Base-by-base conservation (phyloP, 371 early-diverging fungal genomes). In the Mucor saturninus region DNA sequence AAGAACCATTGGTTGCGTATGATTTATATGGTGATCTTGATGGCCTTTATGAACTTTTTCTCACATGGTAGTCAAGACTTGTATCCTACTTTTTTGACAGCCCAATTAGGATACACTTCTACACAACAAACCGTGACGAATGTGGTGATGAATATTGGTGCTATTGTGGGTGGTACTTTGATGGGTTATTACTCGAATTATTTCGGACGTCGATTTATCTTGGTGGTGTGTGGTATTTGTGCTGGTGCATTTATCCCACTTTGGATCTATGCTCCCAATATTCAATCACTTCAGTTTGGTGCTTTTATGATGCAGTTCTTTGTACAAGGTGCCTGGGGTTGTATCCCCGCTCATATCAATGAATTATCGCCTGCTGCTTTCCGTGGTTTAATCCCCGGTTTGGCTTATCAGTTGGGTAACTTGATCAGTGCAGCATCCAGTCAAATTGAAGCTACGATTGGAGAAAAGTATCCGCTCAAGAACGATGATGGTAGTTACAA, bases 51-150 rank as follows among this genome's bases (percentile, higher is more conserved):
- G 75, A 88, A 87, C 67, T 91, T 89, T 67, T 78, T 89, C 58
- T 83, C 83, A 3, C 90, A 90, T 59, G 90, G 92, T 28, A 80
- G 83, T 30, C 89, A 90, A 40, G 92, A 90, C 70, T 64, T 92
- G 32, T 91, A 83, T 62, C 92, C 92, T 7, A 89, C 90, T 5
- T 89, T 85, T 61, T 65, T 92, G 28, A 74, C 72, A 42, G 67
- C 72, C 26, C 85, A 89, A 56, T 77, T 85, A 5, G 84, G 80
- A 0, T 90, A 83, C 60, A 71, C 77, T 0, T 54, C 83, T 13
- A 61, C 68, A 4, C 73, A 88, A 55, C 77, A 81, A 37, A 86
- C 89, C 2, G 70, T 86, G 6, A 87, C 89, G 5, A 79, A 77
- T 29, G 83, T 87, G 6, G 80, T 90, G 42, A 79, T 81, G 46